These are phyloP conservation scores for Amaranthus palmeri DNA, from an alignment of 148 eudicot genomes.

Conservation along the genomic window DNA sequence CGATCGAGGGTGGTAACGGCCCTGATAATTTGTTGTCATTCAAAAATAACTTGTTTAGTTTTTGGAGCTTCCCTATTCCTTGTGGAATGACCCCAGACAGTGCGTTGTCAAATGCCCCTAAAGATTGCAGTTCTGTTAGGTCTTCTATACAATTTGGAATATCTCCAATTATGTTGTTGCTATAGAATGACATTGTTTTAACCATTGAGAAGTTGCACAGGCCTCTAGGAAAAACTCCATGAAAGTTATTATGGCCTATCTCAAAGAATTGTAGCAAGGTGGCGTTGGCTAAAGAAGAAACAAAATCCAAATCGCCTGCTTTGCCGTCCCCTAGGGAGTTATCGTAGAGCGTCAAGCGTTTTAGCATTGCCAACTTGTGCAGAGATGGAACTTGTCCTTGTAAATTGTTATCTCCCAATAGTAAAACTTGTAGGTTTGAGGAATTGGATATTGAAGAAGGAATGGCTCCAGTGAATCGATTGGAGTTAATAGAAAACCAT, in stretches of 20 bases:
- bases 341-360: neutral
- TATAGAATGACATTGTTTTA: neutral
- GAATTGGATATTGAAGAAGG: constrained; percentile 22
- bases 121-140: constrained; percentile 9
- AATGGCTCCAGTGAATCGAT: constrained; percentile 17
- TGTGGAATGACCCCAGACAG: constrained; percentile 30
- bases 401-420: constrained; percentile 3
- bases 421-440: constrained; percentile 1
- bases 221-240: constrained; percentile 29
- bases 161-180: constrained; percentile 21
- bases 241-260: constrained; percentile 20
- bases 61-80: constrained; percentile 23
- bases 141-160: constrained; percentile 30
- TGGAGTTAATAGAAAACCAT: neutral
- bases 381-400: constrained; percentile 24
- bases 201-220: constrained; percentile 37
- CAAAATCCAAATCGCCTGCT: constrained; percentile 25
- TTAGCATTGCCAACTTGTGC: constrained; percentile 12
- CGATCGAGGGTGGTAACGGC: constrained; percentile 28
- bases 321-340: constrained; percentile 29
- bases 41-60: constrained; percentile 8
- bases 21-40: constrained; percentile 22
- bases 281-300: constrained; percentile 31
- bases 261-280: neutral
- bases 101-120: neutral